Base-by-base conservation (phyloP, 2,329 filamentous ascomycete genomes). In the Bertia moriformis region DNA sequence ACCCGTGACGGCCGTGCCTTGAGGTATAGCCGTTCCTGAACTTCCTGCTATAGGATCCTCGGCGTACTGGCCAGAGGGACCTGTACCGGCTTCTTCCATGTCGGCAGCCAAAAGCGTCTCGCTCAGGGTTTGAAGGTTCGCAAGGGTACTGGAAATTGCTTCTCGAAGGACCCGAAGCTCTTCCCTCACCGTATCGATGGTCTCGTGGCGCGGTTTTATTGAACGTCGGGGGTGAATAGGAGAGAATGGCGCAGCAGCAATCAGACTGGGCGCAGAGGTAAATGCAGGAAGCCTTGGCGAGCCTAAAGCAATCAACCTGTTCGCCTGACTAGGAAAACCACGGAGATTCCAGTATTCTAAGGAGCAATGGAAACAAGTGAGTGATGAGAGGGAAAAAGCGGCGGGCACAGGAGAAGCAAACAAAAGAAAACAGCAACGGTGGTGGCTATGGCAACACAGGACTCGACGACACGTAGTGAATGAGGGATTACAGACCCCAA, bases 101-200 rank as follows among this genome's bases (percentile, higher is more conserved):
- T n/a, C n/a, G n/a, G n/a, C n/a, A n/a, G 60, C 13, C 48, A 43
- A 42, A 27, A 2, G 43, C 35, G 3, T 24, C 22, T 7, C 17
- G 18, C 3, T 37, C 27, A 3, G 30, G 7, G 17, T 20, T 36
- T 18, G 39, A 27, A 14, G 32, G 19, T 17, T 10, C 10, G 10
- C n/a, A 10, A 29, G 24, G n/a, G n/a, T 29, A 10, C 24, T 29
- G 10, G 24, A 10, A 32, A 33, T 7, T 41, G 37, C 12, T 37
- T 38, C 18, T 39, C 33, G 14, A 37, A 38, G 24, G 30, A 33
- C 24, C 38, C 33, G 19, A 45, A 14, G 19, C 15, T 42, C 18
- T 42, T 37, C 18, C 44, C 39, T 22, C 43, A 42, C 5, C 42
- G 38, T 18, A 41, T 40, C 37, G 43, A 19, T 35, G 40, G 41